These are phyloP conservation scores for Hapsidospora chrysogenum DNA, from an alignment of 495 filamentous ascomycete species.

Conservation along the genomic window DNA sequence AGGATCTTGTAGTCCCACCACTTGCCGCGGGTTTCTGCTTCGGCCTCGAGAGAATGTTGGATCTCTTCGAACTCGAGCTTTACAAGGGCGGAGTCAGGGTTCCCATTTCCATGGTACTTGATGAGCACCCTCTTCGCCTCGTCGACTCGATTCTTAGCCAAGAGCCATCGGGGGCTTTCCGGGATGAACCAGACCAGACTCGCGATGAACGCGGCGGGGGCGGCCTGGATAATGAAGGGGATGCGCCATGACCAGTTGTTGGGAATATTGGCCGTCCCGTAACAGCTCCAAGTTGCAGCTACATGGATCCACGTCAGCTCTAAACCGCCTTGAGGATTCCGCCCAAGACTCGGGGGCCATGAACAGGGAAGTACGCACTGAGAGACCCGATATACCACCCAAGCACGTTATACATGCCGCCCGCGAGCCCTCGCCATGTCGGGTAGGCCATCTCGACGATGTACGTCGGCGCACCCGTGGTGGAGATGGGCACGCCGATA, in stretches of 20 bases:
- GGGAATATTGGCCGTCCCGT: background rate
- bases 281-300: slow-evolving; percentile 1
- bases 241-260: slow-evolving; percentile 6
- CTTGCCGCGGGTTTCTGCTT: slow-evolving; percentile 3
- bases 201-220: slow-evolving; percentile 29
- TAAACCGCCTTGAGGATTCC: background rate
- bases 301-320: background rate
- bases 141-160: slow-evolving; percentile 2
- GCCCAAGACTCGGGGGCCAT: background rate
- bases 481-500: slow-evolving; percentile 36
- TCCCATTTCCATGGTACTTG: slow-evolving; percentile 7
- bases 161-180: slow-evolving; percentile 14
- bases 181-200: slow-evolving; percentile 15
- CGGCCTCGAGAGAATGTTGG: slow-evolving; percentile 3
- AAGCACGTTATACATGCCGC: slow-evolving; percentile 38
- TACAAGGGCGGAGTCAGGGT: slow-evolving; percentile 6
- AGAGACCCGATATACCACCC: slow-evolving; percentile 8
- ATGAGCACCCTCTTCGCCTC: slow-evolving; percentile 6
- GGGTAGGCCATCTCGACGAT: slow-evolving; percentile 43
- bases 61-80: slow-evolving; percentile 9
- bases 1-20: slow-evolving; percentile 4
- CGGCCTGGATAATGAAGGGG: slow-evolving; percentile 10
- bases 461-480: slow-evolving; percentile 37
- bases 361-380: background rate
- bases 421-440: slow-evolving; percentile 34